Conservation (phyloP, 768 basidiomycete species). For the Cystofilobasidium bisporidii region DNA sequence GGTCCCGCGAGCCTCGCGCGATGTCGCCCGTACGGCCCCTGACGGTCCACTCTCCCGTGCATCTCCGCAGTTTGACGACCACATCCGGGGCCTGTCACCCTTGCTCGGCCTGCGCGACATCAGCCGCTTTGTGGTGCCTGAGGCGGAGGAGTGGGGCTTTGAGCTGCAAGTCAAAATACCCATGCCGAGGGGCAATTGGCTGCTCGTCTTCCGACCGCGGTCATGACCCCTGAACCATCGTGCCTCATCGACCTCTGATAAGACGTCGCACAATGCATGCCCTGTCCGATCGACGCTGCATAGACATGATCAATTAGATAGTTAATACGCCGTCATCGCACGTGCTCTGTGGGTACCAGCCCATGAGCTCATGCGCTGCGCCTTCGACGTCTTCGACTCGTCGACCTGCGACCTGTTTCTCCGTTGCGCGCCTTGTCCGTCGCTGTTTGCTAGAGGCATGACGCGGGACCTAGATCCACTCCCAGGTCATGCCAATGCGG, state of each 20-base stretch:
- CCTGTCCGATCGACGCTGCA: too few species aligned
- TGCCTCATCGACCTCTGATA: too few species aligned
- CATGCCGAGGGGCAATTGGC: slow-evolving; percentile 5
- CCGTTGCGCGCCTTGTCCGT: too few species aligned
- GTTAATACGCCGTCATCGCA: too few species aligned
- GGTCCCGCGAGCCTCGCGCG: not conserved
- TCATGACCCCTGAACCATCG: too few species aligned
- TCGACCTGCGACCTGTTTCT: too few species aligned
- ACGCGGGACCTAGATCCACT: slow-evolving; percentile 21
- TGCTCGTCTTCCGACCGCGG: not conserved
- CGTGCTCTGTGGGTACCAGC: too few species aligned
- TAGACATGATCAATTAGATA: too few species aligned
- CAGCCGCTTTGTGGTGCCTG: slow-evolving; percentile 6
- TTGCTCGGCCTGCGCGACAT: slow-evolving; percentile 18
- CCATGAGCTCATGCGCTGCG: too few species aligned
- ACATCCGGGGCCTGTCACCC: slow-evolving; percentile 3
- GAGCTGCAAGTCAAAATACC: not conserved
- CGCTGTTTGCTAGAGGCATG: too few species aligned
- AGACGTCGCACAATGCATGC: too few species aligned
- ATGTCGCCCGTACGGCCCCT: not conserved
- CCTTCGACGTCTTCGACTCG: too few species aligned
- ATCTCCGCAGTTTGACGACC: slow-evolving; percentile 7
- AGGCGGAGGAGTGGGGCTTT: not conserved
- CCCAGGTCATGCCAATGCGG: slow-evolving; percentile 28
- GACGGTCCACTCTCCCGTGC: not conserved